Percentiles rank a stretch among this genome's conserved stretches.
These are phyloP conservation scores for Datura wrightii DNA, from an alignment of 257 asterid genomes.

Conservation along the genomic window DNA sequence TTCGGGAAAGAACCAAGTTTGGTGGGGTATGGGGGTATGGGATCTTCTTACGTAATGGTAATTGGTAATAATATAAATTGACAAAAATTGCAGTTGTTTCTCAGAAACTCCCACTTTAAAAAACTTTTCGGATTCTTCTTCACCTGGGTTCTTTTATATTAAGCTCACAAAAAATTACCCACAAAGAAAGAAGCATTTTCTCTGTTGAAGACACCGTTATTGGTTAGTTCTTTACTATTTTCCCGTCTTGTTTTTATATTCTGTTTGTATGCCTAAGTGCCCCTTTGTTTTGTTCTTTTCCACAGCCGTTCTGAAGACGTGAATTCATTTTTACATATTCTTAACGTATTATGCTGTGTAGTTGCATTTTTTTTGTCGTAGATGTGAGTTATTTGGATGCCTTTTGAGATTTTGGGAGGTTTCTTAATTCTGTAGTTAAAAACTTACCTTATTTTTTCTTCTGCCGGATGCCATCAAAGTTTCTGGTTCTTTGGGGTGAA, in stretches of 20 bases:
- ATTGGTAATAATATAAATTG: not conserved
- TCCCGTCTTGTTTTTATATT: not conserved
- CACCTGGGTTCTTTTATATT: not conserved
- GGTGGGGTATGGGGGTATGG: not conserved
- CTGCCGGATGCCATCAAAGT: not conserved
- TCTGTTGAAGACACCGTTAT: not conserved
- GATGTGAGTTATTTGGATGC: not conserved
- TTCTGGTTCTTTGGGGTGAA: not conserved
- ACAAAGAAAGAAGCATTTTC: not conserved
- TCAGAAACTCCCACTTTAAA: not conserved
- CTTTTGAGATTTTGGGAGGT: not conserved
- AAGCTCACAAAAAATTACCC: not conserved
- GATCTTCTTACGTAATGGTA: not conserved
- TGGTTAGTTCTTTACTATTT: constrained; percentile 14
- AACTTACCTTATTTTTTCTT: not conserved
- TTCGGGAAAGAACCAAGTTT: not conserved
- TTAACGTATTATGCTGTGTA: constrained; percentile 17
- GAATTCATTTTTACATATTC: not conserved
- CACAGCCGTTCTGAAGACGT: not conserved
- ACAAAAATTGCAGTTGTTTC: not conserved
- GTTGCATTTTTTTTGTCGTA: not conserved
- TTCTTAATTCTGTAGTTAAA: not conserved
- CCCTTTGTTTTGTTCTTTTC: not conserved
- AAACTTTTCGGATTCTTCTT: not conserved
- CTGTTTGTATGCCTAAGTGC: not conserved